Evolutionary conservation across 345 rosid species (phyloP).

Genomic region (Brassica incana): DNA sequence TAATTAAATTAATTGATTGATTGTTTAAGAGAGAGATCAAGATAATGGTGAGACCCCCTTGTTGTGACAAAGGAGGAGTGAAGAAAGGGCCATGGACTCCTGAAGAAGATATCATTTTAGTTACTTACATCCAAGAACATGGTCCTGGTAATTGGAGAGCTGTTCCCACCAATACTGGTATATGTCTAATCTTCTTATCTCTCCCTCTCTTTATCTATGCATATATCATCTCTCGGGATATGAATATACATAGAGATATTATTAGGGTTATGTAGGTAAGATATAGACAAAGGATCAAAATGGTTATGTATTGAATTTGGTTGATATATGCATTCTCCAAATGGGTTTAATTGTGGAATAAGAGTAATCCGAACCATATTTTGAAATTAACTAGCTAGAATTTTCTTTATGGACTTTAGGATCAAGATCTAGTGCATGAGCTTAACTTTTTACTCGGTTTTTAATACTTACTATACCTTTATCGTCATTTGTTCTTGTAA

Average conservation of each 20-base stretch:
- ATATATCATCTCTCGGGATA: neutral
- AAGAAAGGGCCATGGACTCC: constrained; percentile 97
- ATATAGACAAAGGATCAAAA: neutral
- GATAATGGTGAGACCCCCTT: constrained; percentile 80
- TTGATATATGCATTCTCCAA: neutral
- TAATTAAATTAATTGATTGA: neutral
- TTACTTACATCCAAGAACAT: constrained; percentile 77
- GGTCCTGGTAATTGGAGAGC: constrained; percentile 89
- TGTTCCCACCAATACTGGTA: constrained; percentile 70
- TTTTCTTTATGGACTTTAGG: neutral
- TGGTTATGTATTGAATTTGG: neutral
- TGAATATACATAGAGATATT: neutral
- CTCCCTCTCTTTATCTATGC: neutral
- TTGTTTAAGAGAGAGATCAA: constrained; percentile 6
- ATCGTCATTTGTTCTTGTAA: neutral
- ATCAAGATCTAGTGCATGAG: too few species aligned
- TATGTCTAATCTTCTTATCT: constrained; percentile 18
- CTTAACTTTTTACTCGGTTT: neutral
- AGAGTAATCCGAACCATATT: neutral
- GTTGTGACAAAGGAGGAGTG: constrained; percentile 75
- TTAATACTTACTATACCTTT: neutral
- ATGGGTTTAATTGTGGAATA: constrained; percentile 11
- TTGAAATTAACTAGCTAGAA: neutral
- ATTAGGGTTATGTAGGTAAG: neutral
- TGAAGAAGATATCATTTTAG: constrained; percentile 81